Base-by-base conservation (phyloP, 1,139 yeast genomes). In the Geotrichum phurueaensis region DNA sequence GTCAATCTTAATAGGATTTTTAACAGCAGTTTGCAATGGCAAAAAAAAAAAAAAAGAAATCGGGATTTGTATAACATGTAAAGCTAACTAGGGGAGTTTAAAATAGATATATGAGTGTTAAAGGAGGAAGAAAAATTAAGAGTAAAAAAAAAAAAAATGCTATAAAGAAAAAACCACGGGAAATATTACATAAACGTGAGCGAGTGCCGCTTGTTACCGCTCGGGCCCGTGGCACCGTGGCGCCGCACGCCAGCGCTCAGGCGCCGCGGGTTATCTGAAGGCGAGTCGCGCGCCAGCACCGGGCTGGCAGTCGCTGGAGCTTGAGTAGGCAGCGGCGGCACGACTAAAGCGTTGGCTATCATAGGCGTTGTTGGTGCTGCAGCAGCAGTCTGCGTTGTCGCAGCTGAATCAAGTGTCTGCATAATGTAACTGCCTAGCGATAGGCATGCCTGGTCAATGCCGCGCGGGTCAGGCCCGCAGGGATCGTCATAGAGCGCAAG, bases 351-450 rank as follows among this genome's bases (percentile, higher is more conserved):
- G 6, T 25, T 33, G 15, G 39, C 6, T 3, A 13, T 33, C 9
- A 12, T 13, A 33, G 15, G 15, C 39, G 39, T 33, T 3, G 39
- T 13, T 33, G 31, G 52, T 2, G 29, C 36, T 31, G 20, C 48
- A 13, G 25, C 47, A 7, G n/a, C 56, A 12, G 56, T 23, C 15
- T 20, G 10, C 20, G 18, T n/a, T n/a, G n/a, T n/a, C n/a, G n/a
- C 23, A 3, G 27, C 23, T 15, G 50, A 25, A 15, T 57, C 59
- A 3, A 57, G 36, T 3, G 59, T 50, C 53, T 58, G 60, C 39
- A 58, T 23, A 25, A 58, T 54, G 27, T 48, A 58, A 18, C 60
- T 58, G 18, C 55, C 55, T 20, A 58, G 20, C 7, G 57, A 53
- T 3, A 58, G n/a, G 25, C 60, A 50, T 1, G 58, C 55, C 27